Percentiles rank a stretch among this genome's conserved stretches.
Conservation (phyloP, 179 eudicot species). For the Drosera spatulata region DNA sequence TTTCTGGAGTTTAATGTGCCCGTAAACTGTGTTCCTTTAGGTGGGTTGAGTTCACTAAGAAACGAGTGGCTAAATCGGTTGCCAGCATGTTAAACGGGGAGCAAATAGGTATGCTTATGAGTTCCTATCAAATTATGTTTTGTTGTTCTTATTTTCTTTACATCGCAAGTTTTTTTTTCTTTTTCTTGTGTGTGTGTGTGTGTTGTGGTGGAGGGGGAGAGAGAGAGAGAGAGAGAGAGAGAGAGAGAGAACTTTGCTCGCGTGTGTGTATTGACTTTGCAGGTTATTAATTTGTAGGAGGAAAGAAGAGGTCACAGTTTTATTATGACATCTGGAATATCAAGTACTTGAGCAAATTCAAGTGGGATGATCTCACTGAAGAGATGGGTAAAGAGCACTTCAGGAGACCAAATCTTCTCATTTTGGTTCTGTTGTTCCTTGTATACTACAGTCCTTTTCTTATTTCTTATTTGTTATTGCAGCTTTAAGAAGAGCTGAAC, state of each 20-base stretch:
- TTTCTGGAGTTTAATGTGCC: not conserved
- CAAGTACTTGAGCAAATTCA: constrained; percentile 93
- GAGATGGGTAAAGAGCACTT: constrained; percentile 48
- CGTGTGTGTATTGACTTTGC: no score
- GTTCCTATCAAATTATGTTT: no score
- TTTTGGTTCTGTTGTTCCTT: constrained; percentile 2
- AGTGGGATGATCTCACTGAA: constrained; percentile 91
- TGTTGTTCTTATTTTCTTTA: not conserved
- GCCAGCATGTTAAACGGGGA: constrained; percentile 71
- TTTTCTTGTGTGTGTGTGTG: no score
- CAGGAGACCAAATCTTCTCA: not conserved
- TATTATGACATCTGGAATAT: constrained; percentile 90
- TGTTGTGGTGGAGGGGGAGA: no score
- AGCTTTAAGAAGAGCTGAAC: constrained; percentile 62
- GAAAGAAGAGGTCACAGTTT: constrained; percentile 74
- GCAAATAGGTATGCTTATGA: constrained; percentile 46
- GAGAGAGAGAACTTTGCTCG: no score
- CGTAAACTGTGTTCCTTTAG: constrained; percentile 10
- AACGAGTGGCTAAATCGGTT: constrained; percentile 37
- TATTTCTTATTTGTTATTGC: constrained; percentile 3
- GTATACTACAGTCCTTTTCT: not conserved
- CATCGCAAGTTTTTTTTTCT: no score
- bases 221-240: no score
- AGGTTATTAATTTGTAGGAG: constrained; percentile 46
- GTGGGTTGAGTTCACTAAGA: constrained; percentile 43